Percentiles rank a stretch among this genome's conserved stretches.
These are phyloP conservation scores for Cutaneotrichosporon cavernicola DNA, from an alignment of 1,284 basidiomycete genomes.

Conservation along the genomic window DNA sequence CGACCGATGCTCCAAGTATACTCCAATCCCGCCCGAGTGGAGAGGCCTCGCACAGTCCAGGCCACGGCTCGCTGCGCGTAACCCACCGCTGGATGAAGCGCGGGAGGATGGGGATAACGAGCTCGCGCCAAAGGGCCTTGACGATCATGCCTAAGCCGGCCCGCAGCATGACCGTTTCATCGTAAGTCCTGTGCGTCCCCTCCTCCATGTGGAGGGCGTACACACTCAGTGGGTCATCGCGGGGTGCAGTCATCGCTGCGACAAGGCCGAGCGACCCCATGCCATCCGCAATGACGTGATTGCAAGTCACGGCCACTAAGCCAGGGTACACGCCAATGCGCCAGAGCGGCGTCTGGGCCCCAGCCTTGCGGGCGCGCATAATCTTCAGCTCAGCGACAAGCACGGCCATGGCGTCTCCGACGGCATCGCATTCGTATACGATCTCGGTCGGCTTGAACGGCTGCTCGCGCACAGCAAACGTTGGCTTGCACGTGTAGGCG, in stretches of 20 bases:
- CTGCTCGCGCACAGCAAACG: too few relatives aligned
- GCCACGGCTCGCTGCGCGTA: slow-evolving; percentile 27
- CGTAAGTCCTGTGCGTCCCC: background rate
- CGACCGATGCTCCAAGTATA: slow-evolving; percentile 22
- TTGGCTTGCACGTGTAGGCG: too few relatives aligned
- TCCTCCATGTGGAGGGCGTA: background rate
- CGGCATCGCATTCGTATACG: too few relatives aligned
- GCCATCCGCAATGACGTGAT: slow-evolving; percentile 9
- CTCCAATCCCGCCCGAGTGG: slow-evolving; percentile 7
- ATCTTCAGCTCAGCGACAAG: too few relatives aligned
- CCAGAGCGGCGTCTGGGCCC: too few relatives aligned
- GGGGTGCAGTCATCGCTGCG: background rate
- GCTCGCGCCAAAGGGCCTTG: slow-evolving; percentile 23
- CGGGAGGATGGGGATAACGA: slow-evolving; percentile 37
- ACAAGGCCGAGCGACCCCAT: background rate
- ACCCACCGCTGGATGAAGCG: slow-evolving; percentile 28
- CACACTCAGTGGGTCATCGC: background rate
- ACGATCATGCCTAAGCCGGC: background rate
- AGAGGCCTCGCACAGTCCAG: slow-evolving; percentile 12
- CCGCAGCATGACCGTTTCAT: background rate
- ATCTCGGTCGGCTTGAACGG: too few relatives aligned
- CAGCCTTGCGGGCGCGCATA: too few relatives aligned
- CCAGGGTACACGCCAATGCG: too few relatives aligned
- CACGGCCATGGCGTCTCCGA: too few relatives aligned
- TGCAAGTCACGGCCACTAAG: background rate